Base-by-base conservation (phyloP, 495 filamentous ascomycete species). In the Jackrogersella multiformis region DNA sequence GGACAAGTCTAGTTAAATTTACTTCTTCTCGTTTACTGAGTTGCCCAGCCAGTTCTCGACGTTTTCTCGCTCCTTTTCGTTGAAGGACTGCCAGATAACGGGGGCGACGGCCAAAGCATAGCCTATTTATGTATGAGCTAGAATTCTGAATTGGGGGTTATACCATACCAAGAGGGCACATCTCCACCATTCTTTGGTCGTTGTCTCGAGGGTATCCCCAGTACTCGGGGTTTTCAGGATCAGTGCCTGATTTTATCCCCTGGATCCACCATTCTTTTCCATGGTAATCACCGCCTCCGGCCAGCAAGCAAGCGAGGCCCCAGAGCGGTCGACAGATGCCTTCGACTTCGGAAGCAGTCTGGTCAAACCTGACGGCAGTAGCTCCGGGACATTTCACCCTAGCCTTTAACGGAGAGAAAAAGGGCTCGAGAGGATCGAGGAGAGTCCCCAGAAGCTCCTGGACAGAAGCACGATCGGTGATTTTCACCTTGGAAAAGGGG, bases 161-260 rank as follows among this genome's bases (percentile, higher is more conserved):
- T 20, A n/a, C 4, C 60, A 49, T 73, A 77, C 76, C 76, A 57
- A 93, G 81, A 10, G 90, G 90, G 69, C 89, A 92, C 84, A 92
- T 91, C 73, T 92, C 91, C 16, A 92, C 90, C 89, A 92, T 93
- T n/a, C 90, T 80, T 80, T 93, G 90, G 65, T 93, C 90, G 56
- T 87, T 84, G 71, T 91, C 89, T 64, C 87, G 81, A 54, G 89
- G 87, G 35, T 84, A 84, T 4, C 90, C 90, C 89, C 90, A 94
- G 69, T 86, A 93, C 77, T 92, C 90, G 0, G 82, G 78, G 63
- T 80, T 81, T 36, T 83, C 77, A 1, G 88, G 88, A 58, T 93
- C 86, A 0, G 88, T 91, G 0, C 90, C 90, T 16, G 85, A 82
- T 38, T 83, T 84, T 38, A 93, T 80, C 10, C 91, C 90, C 38